Base-by-base conservation (phyloP, 2,329 filamentous ascomycete species). In the Neobulgaria alba region DNA sequence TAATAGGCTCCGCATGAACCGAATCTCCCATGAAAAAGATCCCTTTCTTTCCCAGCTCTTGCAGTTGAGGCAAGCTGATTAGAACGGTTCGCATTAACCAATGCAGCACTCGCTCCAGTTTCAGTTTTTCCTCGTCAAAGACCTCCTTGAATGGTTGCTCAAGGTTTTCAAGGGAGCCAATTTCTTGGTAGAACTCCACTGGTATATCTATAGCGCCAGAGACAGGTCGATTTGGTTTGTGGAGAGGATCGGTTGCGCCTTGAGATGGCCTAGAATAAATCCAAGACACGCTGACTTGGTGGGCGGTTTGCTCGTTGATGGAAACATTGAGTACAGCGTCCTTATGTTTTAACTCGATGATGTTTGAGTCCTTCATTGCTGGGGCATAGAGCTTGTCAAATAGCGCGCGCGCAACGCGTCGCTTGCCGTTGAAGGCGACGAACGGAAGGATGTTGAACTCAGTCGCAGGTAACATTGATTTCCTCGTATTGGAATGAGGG, bases 1-100 rank as follows among this genome's bases (percentile, higher is more conserved):
- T 29, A 31, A 54, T 47, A 20, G 50, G 47, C 42, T 47, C 45
- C 8, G 39, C 41, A 41, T 51, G 47, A n/a, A 33, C 45, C 18
- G 48, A 34, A 40, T 54, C 50, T 9, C 48, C 51, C 16, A 53
- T 33, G 3, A 47, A 33, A 4, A 48, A 17, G 9, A 49, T 36
- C 2, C 49, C 48, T n/a, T 32, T 32, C 18, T 33, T 17, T 2
- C 26, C 38, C 10, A 42, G 31, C n/a, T 23, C 17, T 15, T 37
- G 26, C 17, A 48, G 15, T 4, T 49, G 41, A 17, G 26, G 29
- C 5, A 39, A 39, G 3, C 32, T n/a, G n/a, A 47, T 23, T 10
- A 44, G 33, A 30, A 46, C 17, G 17, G 32, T 29, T 17, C 42
- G 38, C 43, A 47, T 45, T 14, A 50, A 33, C 44, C 48, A 52